A percentile compares a stretch with the other conserved stretches of the same genome.
These are phyloP conservation scores for Botrytis paeoniae DNA, from an alignment of 2,329 filamentous ascomycete species.

Conservation along the genomic window DNA sequence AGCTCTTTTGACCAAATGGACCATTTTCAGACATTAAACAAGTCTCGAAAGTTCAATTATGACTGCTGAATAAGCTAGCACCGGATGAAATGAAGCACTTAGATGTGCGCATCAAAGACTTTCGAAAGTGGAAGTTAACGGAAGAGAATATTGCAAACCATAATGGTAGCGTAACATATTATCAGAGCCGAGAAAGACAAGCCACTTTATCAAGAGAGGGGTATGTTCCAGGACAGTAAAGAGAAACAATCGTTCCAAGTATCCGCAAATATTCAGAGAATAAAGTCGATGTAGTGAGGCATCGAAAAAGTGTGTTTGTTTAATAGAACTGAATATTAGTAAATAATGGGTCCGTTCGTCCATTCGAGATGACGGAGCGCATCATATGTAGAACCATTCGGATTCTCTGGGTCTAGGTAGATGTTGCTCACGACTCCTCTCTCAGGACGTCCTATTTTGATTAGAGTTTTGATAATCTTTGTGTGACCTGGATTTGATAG, in stretches of 20 bases:
- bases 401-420: slow-evolving; percentile 33
- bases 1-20: neutral
- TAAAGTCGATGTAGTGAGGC: neutral
- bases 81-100: neutral
- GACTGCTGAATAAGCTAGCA: neutral
- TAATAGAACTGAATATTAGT: neutral
- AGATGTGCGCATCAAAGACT: neutral
- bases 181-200: neutral
- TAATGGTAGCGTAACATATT: neutral
- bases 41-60: neutral
- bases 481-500: neutral
- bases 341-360: slow-evolving; percentile 8
- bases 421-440: slow-evolving; percentile 31
- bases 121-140: neutral
- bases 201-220: neutral
- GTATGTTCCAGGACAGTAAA: neutral
- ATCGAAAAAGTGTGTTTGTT: neutral
- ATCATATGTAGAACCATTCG: slow-evolving; percentile 24
- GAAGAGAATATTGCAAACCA: neutral
- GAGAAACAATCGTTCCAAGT: neutral
- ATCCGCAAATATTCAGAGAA: neutral
- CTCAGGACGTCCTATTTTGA: slow-evolving; percentile 19
- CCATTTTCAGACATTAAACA: neutral
- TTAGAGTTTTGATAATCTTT: neutral
- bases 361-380: slow-evolving; percentile 26